Evolutionary conservation across 2,329 filamentous ascomycete genomes (phyloP), one percentile per base, ranked within the genome.

Genomic region (Calonectria crousiana): DNA sequence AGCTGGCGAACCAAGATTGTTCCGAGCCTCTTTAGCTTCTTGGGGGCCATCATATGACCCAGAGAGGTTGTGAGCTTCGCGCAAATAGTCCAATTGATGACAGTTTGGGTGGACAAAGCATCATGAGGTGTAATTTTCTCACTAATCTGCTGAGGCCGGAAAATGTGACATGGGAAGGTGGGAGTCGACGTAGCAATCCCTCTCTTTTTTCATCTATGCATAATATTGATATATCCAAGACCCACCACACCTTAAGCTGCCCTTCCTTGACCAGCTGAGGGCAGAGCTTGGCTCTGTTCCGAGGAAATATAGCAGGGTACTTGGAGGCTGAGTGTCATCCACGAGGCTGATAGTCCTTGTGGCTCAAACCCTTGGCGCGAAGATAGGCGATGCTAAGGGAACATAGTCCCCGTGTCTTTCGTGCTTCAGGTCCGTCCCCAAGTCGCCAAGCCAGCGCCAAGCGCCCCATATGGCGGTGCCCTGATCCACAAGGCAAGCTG

Each of bases 401-500:
- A 23, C n/a, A 47, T 23, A 47, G 41, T 44, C 8, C 18, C 18
- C 41, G 8, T n/a, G 18, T 6, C 16, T 14, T 14, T 41, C 16
- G 38, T 6, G 16, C 41, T 18, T 44, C 41, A 18, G 41, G 41
- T 44, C 5, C 18, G 18, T 44, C 8, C 8, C 18, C 3, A 44
- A 2, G 41, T 6, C 44, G 56, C 56, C 56, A 60, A 60, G 56
- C 36, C 56, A 41, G 38, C 6, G 56, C 56, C 56, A 60, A 60
- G 56, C 56, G 38, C 9, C 13, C 4, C 18, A 47, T 23, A 23
- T 20, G 34, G 56, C 56, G 4, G 56, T 38, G 32, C 56, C 34
- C 23, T 60, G 56, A 38, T 60, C 56, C 56, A 60, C 56, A 60
- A 60, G 56, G 34, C 56, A 32, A 32, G 32, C 56, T 60, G 56